These are phyloP conservation scores for Calocybe cyanea DNA, from an alignment of 768 basidiomycete species.

Conservation along the genomic window DNA sequence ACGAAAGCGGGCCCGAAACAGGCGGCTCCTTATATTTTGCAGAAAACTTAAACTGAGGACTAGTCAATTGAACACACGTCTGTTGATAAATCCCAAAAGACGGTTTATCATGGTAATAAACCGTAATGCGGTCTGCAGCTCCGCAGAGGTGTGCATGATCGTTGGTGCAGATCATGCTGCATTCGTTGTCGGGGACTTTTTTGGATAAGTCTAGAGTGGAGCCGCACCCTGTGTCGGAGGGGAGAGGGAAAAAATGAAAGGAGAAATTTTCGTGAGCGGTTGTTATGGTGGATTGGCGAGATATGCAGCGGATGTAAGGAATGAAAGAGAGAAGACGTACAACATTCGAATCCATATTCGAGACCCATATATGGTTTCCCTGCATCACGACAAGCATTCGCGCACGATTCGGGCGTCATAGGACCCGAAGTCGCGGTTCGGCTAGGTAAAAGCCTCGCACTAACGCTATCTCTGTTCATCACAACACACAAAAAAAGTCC, in stretches of 20 bases:
- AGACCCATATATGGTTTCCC: conserved; percentile 12
- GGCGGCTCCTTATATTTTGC: conserved; percentile 2
- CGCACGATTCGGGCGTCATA: conserved; percentile 10
- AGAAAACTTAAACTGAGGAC: neutral
- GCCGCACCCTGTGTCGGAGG: neutral
- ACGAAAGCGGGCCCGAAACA: neutral
- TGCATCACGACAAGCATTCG: conserved; percentile 10
- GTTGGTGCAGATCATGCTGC: conserved; percentile 3
- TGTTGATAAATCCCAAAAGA: neutral
- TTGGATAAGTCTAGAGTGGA: neutral
- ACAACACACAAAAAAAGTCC: neutral
- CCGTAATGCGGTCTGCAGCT: conserved; percentile 1
- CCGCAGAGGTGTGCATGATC: conserved; percentile 5
- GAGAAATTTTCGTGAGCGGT: too few species aligned
- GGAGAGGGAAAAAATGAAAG: neutral
- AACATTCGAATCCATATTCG: conserved; percentile 17
- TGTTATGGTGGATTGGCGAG: too few species aligned
- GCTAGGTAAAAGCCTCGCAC: conserved; percentile 7
- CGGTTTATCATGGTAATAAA: neutral
- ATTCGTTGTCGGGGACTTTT: conserved; percentile 1
- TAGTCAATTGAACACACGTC: neutral
- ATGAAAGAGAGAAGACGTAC: conserved; percentile 11
- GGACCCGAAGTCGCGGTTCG: conserved; percentile 6
- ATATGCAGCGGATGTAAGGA: too few species aligned
- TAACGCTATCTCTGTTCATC: conserved; percentile 8